Evolutionary conservation across 805 yeast species (phyloP), one percentile per base, ranked within the genome.

Genomic region (Starmerella powellii): DNA sequence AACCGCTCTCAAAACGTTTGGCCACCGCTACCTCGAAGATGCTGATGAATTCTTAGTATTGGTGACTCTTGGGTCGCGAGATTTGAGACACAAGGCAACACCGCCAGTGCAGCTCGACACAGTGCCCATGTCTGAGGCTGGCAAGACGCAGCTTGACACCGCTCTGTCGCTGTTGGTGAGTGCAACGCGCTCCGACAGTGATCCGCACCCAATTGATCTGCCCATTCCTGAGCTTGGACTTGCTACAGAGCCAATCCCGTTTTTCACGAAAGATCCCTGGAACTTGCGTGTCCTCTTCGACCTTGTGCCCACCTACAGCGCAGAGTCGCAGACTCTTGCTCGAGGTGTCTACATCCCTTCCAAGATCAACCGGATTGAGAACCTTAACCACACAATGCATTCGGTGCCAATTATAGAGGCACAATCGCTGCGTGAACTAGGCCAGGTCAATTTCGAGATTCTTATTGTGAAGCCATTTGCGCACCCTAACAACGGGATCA

Each of bases 31-130:
- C 57, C 67, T 87, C 48, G 50, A 45, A 6, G 68, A 70, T 37
- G 62, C 65, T 8, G 69, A 71, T 40, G 87, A 84, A 55, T 72
- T 83, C 2, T 63, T 87, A 53, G 66, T 87, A n/a, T 64, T 87
- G 45, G 72, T 87, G 28, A 84, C 94, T 1, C 65, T 87, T 42
- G 97, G 97, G 1, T 76, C 94, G 0, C 80, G 91, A 2, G 95
- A 87, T 55, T 63, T 76, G 27, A 67, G 95, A 34, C 74, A 72
- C 44, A 55, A 60, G 2, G 61, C 62, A 11, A 68, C 70, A 6
- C 82, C 88, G 0, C 54, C 54, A 2, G 70, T 87, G 10, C 74
- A 76, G 36, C 68, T 85, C 42, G 79, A 80, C 48, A 68, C 74
- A 29, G 82, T 81, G n/a, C 85, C 93, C 6, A 64, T 79, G 40